Percentiles rank a stretch among this genome's conserved stretches.
Evolutionary conservation across 2,329 filamentous ascomycete genomes (phyloP).

Genomic region (Amesomyces nigricolor): DNA sequence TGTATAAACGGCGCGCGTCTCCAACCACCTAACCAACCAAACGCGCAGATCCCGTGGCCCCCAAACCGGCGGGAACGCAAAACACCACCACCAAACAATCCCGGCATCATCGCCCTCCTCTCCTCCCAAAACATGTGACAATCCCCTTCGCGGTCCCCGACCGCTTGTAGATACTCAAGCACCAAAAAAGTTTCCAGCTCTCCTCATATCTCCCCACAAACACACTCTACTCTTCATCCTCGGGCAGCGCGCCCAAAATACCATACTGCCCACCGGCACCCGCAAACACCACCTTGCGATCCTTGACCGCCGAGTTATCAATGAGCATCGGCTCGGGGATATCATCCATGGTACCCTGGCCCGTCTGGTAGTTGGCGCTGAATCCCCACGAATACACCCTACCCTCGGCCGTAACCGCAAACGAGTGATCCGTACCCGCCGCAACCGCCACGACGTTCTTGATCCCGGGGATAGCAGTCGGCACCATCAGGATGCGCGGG

Average conservation of each 20-base stretch:
- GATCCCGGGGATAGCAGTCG: slow-evolving; percentile 52
- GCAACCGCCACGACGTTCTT: slow-evolving; percentile 54
- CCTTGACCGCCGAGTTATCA: slow-evolving; percentile 76
- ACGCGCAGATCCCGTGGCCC: too few relatives aligned
- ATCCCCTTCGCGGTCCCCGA: too few relatives aligned
- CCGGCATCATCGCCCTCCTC: too few relatives aligned
- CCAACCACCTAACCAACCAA: too few relatives aligned
- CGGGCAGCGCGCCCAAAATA: slow-evolving; percentile 47
- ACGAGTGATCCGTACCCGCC: slow-evolving; percentile 66
- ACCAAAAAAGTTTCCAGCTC: not conserved
- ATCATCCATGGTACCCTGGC: slow-evolving; percentile 72
- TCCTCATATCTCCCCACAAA: not conserved
- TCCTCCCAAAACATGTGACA: too few relatives aligned
- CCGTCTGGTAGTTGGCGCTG: slow-evolving; percentile 73
- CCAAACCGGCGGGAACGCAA: too few relatives aligned
- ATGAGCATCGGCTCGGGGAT: slow-evolving; percentile 71
- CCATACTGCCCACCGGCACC: slow-evolving; percentile 85
- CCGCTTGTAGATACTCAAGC: too few relatives aligned
- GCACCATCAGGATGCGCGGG: slow-evolving; percentile 66
- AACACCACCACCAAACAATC: too few relatives aligned
- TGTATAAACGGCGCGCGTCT: too few relatives aligned
- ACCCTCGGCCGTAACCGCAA: slow-evolving; percentile 64
- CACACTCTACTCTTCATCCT: slow-evolving; percentile 4
- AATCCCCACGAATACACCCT: slow-evolving; percentile 77
- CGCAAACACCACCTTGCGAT: slow-evolving; percentile 68